Percentiles rank a stretch among this genome's conserved stretches.
Evolutionary conservation across 768 basidiomycete genomes (phyloP).

Genomic region (Lactarius sanguifluus): DNA sequence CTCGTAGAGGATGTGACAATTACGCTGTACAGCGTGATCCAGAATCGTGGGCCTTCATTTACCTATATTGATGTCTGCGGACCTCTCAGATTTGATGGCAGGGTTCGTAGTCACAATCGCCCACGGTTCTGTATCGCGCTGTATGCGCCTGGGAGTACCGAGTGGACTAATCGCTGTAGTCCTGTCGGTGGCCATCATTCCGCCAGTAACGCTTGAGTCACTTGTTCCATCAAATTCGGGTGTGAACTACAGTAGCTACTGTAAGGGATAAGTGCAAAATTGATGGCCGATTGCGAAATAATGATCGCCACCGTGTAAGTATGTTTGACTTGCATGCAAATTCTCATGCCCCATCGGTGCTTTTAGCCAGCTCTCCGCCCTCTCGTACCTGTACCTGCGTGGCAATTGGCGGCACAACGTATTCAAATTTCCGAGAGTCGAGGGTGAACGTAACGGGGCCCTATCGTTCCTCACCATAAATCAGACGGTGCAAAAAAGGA

Average conservation of each 20-base stretch:
- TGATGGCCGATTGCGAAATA: neutral
- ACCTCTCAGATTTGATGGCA: neutral
- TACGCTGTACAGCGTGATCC: too few relatives aligned
- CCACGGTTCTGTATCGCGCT: neutral
- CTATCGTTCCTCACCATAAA: constrained; percentile 38
- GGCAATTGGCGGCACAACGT: constrained; percentile 37
- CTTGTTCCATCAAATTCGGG: neutral
- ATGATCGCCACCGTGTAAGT: neutral
- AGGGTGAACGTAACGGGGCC: constrained; percentile 85
- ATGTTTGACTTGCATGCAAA: constrained; percentile 1
- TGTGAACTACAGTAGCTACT: neutral
- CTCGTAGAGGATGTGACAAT: too few relatives aligned
- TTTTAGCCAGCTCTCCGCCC: constrained; percentile 2
- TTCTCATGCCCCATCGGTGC: neutral
- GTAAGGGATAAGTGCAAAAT: neutral
- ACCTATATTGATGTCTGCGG: neutral
- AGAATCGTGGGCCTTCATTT: neutral
- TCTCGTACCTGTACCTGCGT: neutral
- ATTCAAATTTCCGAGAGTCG: constrained; percentile 79
- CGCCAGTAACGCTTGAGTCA: neutral
- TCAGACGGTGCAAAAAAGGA: constrained; percentile 18
- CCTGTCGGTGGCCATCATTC: neutral
- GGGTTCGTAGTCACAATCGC: neutral
- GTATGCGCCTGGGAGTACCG: neutral
- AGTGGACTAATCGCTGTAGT: neutral